Percentiles rank a stretch among this genome's conserved stretches.
Conservation (phyloP, 306 rosid species). For the Malus sylvestris region DNA sequence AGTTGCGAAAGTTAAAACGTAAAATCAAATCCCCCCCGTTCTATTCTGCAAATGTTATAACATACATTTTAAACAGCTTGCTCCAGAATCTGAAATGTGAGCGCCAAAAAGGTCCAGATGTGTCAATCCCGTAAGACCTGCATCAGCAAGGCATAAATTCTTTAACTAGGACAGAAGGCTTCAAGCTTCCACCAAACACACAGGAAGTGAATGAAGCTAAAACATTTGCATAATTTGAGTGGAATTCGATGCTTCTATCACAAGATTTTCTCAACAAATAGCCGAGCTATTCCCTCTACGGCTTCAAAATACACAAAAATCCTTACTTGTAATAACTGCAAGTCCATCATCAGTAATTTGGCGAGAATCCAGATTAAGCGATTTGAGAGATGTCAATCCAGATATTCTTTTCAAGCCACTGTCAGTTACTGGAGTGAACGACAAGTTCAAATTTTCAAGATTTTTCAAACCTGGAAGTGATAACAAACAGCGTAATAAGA, state of each 20-base stretch:
- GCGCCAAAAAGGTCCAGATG: slow-evolving; percentile 75
- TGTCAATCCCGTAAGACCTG: slow-evolving; percentile 62
- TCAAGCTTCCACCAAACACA: not conserved
- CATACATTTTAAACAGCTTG: slow-evolving; percentile 46
- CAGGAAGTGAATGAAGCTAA: not conserved
- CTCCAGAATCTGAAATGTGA: slow-evolving; percentile 55
- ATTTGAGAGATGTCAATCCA: slow-evolving; percentile 63
- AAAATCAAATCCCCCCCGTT: too few species aligned
- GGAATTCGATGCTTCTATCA: not conserved
- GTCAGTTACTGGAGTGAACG: slow-evolving; percentile 58
- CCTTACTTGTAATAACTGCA: slow-evolving; percentile 48
- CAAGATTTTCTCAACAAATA: not conserved
- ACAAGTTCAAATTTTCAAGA: slow-evolving; percentile 64
- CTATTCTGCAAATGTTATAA: not conserved
- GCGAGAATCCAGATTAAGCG: slow-evolving; percentile 76
- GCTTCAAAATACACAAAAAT: not conserved
- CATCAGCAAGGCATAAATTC: slow-evolving; percentile 11
- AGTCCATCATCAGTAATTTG: slow-evolving; percentile 69
- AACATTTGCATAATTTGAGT: not conserved
- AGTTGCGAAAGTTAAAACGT: too few species aligned
- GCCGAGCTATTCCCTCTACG: not conserved
- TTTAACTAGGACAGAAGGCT: not conserved
- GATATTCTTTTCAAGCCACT: slow-evolving; percentile 48
- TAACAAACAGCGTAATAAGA: not conserved
- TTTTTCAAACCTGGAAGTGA: slow-evolving; percentile 42